Percentiles rank a stretch among this genome's conserved stretches.
phyloP scores from a whole-genome alignment of 345 rosid species.

The Sisymbrium altissimum region DNA sequence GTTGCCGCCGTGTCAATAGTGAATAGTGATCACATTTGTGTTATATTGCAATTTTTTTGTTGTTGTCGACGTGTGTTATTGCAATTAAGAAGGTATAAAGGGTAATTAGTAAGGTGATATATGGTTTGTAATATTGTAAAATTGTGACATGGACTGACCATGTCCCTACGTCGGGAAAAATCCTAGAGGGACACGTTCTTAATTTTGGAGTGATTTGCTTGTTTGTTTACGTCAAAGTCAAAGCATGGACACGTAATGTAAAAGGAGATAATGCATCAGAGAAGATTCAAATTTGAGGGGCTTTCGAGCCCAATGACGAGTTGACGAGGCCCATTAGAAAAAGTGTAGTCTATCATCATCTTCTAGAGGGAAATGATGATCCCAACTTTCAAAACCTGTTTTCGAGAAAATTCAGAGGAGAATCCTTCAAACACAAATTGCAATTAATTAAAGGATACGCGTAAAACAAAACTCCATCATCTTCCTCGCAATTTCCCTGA shows the following conservation, averaged over 20 bases:
- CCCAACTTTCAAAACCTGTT: not conserved
- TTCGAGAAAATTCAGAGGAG: not conserved
- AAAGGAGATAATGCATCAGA: too few relatives aligned
- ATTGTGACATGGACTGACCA: not conserved
- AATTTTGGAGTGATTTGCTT: not conserved
- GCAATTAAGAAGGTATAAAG: too few relatives aligned
- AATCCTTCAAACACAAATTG: not conserved
- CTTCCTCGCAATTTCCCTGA: conserved; percentile 16
- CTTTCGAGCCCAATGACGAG: not conserved
- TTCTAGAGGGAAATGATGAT: not conserved
- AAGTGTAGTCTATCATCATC: not conserved
- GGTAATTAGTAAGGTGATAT: too few relatives aligned
- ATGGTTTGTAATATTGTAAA: not conserved
- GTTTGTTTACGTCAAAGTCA: not conserved
- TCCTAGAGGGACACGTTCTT: too few relatives aligned
- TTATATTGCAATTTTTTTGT: too few relatives aligned
- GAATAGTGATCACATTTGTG: too few relatives aligned
- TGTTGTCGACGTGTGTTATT: too few relatives aligned
- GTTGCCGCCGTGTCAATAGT: not conserved
- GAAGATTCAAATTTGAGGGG: not conserved
- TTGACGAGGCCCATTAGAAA: not conserved
- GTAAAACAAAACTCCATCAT: not conserved
- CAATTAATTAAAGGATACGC: not conserved
- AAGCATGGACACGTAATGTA: too few relatives aligned
- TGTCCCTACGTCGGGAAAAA: too few relatives aligned